Evolutionary conservation across 2,329 filamentous ascomycete genomes (phyloP).

Genomic region (Fusarium chlamydosporum): DNA sequence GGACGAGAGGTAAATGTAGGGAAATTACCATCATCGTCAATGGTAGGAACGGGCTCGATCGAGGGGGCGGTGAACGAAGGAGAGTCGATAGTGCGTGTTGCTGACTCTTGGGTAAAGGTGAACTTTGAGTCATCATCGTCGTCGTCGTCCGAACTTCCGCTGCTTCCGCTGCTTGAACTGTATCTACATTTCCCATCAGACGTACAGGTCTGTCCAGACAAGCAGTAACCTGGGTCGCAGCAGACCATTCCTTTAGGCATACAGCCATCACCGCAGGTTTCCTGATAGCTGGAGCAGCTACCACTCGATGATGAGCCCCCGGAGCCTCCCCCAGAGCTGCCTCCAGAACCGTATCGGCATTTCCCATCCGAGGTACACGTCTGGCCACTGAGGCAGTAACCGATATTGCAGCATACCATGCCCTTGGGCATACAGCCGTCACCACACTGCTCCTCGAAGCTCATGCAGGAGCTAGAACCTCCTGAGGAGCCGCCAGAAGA

Average conservation of each 20-base stretch:
- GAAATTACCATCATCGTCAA: constrained; percentile 11
- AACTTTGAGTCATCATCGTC: constrained; percentile 18
- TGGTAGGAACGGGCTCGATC: constrained; percentile 33
- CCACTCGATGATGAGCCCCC: constrained; percentile 33
- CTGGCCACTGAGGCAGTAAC: constrained; percentile 52
- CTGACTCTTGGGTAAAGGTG: constrained; percentile 24
- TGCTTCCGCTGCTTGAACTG: constrained; percentile 26
- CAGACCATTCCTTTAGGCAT: constrained; percentile 51
- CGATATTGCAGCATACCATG: constrained; percentile 48
- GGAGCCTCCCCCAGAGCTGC: constrained; percentile 30
- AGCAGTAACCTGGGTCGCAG: constrained; percentile 52
- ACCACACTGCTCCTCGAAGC: constrained; percentile 44
- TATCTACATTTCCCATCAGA: constrained; percentile 38
- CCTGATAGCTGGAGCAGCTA: constrained; percentile 40
- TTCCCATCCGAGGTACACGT: constrained; percentile 46
- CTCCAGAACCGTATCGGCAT: constrained; percentile 26
- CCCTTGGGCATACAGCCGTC: constrained; percentile 51
- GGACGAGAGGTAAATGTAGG: constrained; percentile 20
- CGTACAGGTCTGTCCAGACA: constrained; percentile 46
- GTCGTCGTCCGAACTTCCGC: constrained; percentile 33
- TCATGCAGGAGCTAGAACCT: constrained; percentile 34
- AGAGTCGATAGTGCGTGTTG: constrained; percentile 20
- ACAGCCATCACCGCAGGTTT: constrained; percentile 46
- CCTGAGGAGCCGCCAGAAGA: constrained; percentile 38
- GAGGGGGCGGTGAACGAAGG: constrained; percentile 40